A percentile compares a stretch with the other conserved stretches of the same genome.
Conservation (phyloP, 2,329 filamentous ascomycete species). For the Fusarium sp. region DNA sequence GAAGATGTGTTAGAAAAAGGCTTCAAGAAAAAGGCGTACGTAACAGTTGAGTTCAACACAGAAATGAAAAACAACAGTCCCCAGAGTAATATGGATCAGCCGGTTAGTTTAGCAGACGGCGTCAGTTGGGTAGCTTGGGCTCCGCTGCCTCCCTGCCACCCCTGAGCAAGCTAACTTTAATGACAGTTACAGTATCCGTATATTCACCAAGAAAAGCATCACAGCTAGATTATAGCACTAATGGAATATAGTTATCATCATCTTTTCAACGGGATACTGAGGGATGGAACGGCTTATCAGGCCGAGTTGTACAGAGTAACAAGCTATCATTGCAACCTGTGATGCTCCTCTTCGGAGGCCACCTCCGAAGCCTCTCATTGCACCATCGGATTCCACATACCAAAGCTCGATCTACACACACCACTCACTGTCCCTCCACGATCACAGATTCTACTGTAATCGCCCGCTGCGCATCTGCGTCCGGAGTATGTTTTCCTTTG, state of each 20-base stretch:
- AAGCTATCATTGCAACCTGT: neutral
- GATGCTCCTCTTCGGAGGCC: neutral
- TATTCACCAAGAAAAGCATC: no score
- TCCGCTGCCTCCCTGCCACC: neutral
- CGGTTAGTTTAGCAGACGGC: neutral
- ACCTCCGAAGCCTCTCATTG: neutral
- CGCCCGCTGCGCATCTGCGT: no score
- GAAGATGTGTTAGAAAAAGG: no score
- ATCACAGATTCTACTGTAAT: no score
- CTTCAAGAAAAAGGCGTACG: no score
- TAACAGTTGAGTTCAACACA: no score
- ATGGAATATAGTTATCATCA: no score
- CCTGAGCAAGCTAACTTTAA: neutral
- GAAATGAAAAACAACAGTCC: accelerated
- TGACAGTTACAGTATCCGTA: no score
- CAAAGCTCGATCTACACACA: no score
- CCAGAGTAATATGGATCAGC: neutral
- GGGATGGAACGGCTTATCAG: neutral
- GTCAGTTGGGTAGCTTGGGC: neutral
- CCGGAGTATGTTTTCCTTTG: neutral
- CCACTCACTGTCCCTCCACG: accelerated
- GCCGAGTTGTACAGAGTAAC: no score
- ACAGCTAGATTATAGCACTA: no score
- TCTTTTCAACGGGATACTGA: neutral
- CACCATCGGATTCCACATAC: neutral